phyloP scores from a whole-genome alignment of 148 eudicot genomes.

The Talinum fruticosum region DNA sequence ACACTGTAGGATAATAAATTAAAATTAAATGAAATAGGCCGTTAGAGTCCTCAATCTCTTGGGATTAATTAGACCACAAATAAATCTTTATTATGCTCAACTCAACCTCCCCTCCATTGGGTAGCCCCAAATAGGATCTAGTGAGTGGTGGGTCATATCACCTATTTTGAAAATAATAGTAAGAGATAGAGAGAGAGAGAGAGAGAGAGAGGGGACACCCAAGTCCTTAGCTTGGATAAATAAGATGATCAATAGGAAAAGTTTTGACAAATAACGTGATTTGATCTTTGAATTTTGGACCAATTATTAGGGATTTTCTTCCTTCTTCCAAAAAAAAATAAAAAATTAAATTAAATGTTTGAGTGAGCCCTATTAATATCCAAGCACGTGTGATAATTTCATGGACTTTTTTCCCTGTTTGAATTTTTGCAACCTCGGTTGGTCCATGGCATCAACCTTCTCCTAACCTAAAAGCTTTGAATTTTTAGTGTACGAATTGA shows the following conservation, averaged over 20 bases:
- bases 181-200: too few relatives aligned
- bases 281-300: not conserved
- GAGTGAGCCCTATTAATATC: not conserved
- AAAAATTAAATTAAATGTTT: too few relatives aligned
- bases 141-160: too few relatives aligned
- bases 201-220: too few relatives aligned
- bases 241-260: not conserved
- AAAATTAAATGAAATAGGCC: too few relatives aligned
- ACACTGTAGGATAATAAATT: too few relatives aligned
- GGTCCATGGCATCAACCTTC: not conserved
- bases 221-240: not conserved
- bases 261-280: not conserved
- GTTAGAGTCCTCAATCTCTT: too few relatives aligned
- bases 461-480: not conserved
- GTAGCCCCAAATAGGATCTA: too few relatives aligned
- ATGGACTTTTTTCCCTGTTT: not conserved
- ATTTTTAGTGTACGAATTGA: not conserved
- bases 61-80: too few relatives aligned
- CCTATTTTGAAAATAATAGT: too few relatives aligned
- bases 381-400: not conserved
- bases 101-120: too few relatives aligned
- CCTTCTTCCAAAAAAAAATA: not conserved
- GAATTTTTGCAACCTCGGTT: not conserved
- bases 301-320: not conserved
- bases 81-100: too few relatives aligned